Conservation (phyloP, 371 early-diverging fungal species). For the Apophysomyces variabilis region DNA sequence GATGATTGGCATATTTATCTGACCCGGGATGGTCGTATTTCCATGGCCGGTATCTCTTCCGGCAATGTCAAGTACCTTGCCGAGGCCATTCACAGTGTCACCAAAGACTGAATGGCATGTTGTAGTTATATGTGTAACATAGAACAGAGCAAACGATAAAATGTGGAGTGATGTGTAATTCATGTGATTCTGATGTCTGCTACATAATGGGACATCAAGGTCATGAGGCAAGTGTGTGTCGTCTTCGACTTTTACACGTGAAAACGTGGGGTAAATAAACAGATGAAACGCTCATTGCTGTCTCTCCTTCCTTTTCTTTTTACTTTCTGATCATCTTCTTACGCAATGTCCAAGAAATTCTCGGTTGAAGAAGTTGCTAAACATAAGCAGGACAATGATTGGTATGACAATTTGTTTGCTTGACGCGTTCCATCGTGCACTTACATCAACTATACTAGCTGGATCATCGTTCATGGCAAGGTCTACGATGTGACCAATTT, state of each 20-base stretch:
- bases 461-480: slow-evolving; percentile 84
- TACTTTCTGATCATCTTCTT: not conserved
- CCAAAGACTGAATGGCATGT: slow-evolving; percentile 50
- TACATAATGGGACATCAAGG: not conserved
- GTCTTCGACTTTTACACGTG: not conserved
- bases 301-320: slow-evolving; percentile 7
- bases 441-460: slow-evolving; percentile 30
- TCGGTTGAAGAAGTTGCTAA: slow-evolving; percentile 69
- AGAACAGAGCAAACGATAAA: slow-evolving; percentile 4
- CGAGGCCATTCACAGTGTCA: slow-evolving; percentile 91
- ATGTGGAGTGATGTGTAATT: slow-evolving; percentile 12
- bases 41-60: slow-evolving; percentile 92
- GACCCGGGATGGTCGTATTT: slow-evolving; percentile 94
- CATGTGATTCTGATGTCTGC: slow-evolving; percentile 8
- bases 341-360: slow-evolving; percentile 33
- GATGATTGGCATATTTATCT: slow-evolving; percentile 90
- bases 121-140: slow-evolving; percentile 3
- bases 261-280: slow-evolving; percentile 10
- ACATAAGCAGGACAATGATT: slow-evolving; percentile 75
- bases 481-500: slow-evolving; percentile 83
- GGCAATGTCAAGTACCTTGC: slow-evolving; percentile 93
- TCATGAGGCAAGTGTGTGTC: not conserved
- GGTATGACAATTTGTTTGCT: slow-evolving; percentile 22
- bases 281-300: not conserved
- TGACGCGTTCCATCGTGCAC: not conserved